Evolutionary conservation across 78 protist genomes (phyloP).

Genomic region (Monocercomonoides exilis): DNA sequence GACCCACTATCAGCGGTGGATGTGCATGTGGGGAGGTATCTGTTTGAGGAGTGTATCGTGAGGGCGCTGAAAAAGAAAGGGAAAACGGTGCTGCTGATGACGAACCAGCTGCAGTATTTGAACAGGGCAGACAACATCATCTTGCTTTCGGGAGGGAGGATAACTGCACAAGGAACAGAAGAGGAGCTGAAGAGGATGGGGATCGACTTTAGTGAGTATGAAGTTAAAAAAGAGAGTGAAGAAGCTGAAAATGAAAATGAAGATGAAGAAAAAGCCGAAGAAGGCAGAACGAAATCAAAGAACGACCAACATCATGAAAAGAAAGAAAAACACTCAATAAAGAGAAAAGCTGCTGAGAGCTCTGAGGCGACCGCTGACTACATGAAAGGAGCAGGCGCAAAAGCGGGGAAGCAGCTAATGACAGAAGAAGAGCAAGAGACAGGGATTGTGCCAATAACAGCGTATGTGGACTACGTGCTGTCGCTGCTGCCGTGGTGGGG

Average conservation of each 20-base stretch:
- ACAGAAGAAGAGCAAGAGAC: constrained; percentile 15
- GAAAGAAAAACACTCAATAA: no score
- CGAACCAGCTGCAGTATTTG: constrained; percentile 44
- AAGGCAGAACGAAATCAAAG: no score
- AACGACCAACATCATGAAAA: no score
- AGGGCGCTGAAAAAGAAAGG: constrained; percentile 12
- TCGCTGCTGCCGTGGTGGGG: neutral
- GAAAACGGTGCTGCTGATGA: constrained; percentile 15
- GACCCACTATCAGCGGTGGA: constrained; percentile 75
- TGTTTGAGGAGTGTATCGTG: constrained; percentile 42
- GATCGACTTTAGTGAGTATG: neutral
- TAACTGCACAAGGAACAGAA: neutral
- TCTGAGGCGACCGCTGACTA: no score
- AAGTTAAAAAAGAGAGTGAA: neutral
- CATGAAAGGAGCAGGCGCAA: no score
- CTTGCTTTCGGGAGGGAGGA: constrained; percentile 14
- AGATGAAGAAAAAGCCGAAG: neutral
- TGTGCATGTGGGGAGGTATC: constrained; percentile 53
- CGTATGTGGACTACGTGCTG: neutral
- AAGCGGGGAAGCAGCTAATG: neutral
- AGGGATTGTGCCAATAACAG: neutral
- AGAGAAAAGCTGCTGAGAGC: no score
- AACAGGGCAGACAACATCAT: constrained; percentile 40
- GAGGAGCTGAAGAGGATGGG: neutral
- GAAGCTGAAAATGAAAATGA: neutral